phyloP scores from a whole-genome alignment of 2,329 filamentous ascomycete species.

The Dryadomyces quercus-mongolicae region DNA sequence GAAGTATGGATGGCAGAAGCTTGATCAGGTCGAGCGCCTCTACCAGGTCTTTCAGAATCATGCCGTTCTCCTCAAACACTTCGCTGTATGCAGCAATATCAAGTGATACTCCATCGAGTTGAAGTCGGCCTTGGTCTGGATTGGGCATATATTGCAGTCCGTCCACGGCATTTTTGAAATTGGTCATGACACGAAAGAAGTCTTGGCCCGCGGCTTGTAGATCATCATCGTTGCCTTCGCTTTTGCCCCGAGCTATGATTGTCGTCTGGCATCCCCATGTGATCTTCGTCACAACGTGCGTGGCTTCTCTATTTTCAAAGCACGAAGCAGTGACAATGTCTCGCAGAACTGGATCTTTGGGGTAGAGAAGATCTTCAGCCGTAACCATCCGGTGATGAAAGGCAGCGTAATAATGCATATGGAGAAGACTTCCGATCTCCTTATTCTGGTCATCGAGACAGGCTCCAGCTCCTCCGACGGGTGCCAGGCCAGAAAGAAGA shows the following conservation, averaged over 20 bases:
- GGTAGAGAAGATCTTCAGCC: background rate
- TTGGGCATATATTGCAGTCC: background rate
- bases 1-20: conserved; percentile 1
- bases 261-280: conserved; percentile 3
- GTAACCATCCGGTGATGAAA: background rate
- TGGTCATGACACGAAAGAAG: background rate
- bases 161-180: conserved; percentile 1
- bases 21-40: conserved; percentile 2
- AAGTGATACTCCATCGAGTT: background rate
- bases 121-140: background rate
- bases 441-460: background rate
- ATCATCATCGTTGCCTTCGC: background rate
- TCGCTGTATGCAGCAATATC: conserved; percentile 3
- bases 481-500: conserved; percentile 1
- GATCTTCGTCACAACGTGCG: conserved; percentile 4
- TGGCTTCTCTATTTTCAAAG: background rate
- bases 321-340: background rate
- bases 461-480: background rate
- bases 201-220: background rate
- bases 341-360: background rate
- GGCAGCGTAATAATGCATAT: background rate
- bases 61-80: background rate
- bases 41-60: background rate
- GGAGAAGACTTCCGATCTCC: background rate
- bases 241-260: background rate